Conservation (phyloP, 768 basidiomycete species). For the Podaxis rugospora region DNA sequence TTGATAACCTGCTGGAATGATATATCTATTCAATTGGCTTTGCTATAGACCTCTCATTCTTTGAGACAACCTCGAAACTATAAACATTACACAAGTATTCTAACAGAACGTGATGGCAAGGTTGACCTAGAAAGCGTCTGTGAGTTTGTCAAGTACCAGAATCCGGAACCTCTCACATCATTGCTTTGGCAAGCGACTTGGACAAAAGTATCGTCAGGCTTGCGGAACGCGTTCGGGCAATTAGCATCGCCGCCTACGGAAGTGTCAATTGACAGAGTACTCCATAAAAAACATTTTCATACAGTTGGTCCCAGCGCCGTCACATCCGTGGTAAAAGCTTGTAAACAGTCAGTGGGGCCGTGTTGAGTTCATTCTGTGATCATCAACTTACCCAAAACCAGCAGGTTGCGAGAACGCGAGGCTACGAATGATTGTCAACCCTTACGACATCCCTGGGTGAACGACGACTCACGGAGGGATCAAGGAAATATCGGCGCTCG, state of each 20-base stretch:
- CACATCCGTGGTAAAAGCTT: slow-evolving; percentile 40
- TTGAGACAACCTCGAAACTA: background rate
- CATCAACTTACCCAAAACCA: slow-evolving; percentile 30
- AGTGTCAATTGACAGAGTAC: background rate
- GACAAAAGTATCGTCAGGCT: slow-evolving; percentile 28
- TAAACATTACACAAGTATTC: background rate
- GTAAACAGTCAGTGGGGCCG: background rate
- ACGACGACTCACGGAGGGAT: slow-evolving; percentile 33
- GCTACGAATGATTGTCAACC: slow-evolving; percentile 17
- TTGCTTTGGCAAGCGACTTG: slow-evolving; percentile 34
- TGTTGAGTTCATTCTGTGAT: background rate
- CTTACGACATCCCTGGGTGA: background rate
- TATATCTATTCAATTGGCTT: background rate
- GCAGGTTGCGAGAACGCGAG: slow-evolving; percentile 35
- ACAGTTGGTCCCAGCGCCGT: slow-evolving; percentile 40
- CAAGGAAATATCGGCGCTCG: slow-evolving; percentile 19
- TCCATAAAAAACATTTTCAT: slow-evolving; percentile 12
- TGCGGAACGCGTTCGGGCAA: slow-evolving; percentile 34
- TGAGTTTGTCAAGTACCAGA: background rate
- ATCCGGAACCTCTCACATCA: slow-evolving; percentile 24
- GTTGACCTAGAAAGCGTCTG: slow-evolving; percentile 22
- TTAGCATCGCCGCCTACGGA: slow-evolving; percentile 27
- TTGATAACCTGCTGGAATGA: background rate
- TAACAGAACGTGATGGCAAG: slow-evolving; percentile 31
- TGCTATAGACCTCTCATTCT: background rate